Base-by-base conservation (phyloP, 345 rosid species). In the Citrus mangshanensis region DNA sequence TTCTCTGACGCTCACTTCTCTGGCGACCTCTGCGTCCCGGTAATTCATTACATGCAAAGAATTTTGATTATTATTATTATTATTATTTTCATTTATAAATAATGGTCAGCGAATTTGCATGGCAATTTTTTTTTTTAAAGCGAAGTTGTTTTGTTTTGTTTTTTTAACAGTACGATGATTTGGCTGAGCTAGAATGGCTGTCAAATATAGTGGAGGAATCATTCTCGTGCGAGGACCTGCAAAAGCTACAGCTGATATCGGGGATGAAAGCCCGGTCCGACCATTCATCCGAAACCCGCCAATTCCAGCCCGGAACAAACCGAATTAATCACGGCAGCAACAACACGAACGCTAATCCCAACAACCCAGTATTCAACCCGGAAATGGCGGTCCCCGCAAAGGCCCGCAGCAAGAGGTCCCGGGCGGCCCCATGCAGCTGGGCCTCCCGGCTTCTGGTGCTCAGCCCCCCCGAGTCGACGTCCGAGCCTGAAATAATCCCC, bases 141-240 rank as follows among this genome's bases (percentile, higher is more conserved):
- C 21, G 14, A 74, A 38, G 40, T 40, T 40, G 24, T 21, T 13
- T 9, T 68, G 18, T 24, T 32, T 81, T 34, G 21, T 61, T 30
- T 42, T 42, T 62, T 19, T 3, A 16, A 63, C 84, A 95, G 98
- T 91, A 85, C 27, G 99, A 97, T 67, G 99, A 97, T 73, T 83
- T 93, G 81, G 99, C 97, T 68, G 98, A 97, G 91, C 88, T 97
- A 14, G 99, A 94, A 85, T 97, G 99, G 99, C 81, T 97, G 25
- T 97, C 99, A 5, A 93, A 92, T 82, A 85, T 97, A 82, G 97
- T 88, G 75, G 99, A 97, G 79, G 98, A 97, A 81, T 94, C 99
- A 18, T 94, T 94, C 83, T 93, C 99, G 46, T 88, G 93, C 80
- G 98, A 97, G 68, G 99, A 94, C 81, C 70, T 89, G 82, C 91